A percentile compares a stretch with the other conserved stretches of the same genome.
Conservation (phyloP, 2,329 filamentous ascomycete species). For the Botrytis squamosa region DNA sequence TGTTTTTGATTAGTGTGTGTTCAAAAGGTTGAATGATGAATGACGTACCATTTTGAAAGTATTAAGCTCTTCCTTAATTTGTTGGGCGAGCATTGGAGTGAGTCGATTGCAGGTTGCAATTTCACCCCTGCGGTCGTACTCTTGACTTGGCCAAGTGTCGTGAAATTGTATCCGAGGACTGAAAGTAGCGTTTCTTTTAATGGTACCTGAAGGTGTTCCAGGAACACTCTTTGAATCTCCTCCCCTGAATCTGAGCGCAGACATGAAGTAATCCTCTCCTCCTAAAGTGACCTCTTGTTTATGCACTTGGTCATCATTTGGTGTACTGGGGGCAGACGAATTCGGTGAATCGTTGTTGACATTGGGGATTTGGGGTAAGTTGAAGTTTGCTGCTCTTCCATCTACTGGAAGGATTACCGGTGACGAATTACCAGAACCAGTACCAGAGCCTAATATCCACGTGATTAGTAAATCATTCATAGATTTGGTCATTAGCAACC, state of each 20-base stretch:
- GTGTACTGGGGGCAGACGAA: constrained; percentile 85
- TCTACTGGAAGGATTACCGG: constrained; percentile 66
- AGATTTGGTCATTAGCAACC: constrained; percentile 36
- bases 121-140: constrained; percentile 94
- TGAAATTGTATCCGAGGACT: constrained; percentile 93
- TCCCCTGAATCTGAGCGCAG: constrained; percentile 67
- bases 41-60: constrained; percentile 93
- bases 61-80: constrained; percentile 99
- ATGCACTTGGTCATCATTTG: constrained; percentile 73
- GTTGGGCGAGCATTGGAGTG: constrained; percentile 94
- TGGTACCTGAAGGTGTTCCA: constrained; percentile 66
- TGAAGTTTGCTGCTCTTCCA: constrained; percentile 50
- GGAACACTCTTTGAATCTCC: constrained; percentile 80
- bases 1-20: constrained; percentile 49
- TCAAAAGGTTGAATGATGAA: constrained; percentile 23
- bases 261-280: constrained; percentile 84
- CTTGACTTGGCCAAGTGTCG: constrained; percentile 92
- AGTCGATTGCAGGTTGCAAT: constrained; percentile 97
- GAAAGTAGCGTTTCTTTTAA: constrained; percentile 68
- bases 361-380: constrained; percentile 60
- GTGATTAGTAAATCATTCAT: constrained; percentile 36
- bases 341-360: constrained; percentile 70
- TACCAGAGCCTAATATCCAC: constrained; percentile 36
- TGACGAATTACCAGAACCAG: constrained; percentile 62
- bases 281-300: constrained; percentile 68